These are phyloP conservation scores for Rhododendron griersonianum DNA, from an alignment of 148 eudicot species.

Conservation along the genomic window DNA sequence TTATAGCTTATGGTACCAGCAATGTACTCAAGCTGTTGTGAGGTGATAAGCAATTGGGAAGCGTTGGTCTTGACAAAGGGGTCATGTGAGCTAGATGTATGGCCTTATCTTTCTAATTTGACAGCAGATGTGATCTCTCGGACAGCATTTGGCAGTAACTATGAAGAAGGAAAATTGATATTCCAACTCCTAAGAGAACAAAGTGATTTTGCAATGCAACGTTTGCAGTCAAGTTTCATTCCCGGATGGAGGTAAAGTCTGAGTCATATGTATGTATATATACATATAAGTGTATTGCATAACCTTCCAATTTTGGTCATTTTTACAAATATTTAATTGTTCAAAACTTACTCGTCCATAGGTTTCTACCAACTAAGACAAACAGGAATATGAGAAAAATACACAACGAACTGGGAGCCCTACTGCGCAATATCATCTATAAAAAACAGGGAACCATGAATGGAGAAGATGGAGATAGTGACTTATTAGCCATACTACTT, in stretches of 20 bases:
- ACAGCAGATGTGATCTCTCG: slow-evolving; percentile 20
- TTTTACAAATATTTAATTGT: neutral
- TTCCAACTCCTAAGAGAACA: slow-evolving; percentile 26
- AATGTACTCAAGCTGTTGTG: slow-evolving; percentile 23
- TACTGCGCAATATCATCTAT: slow-evolving; percentile 10
- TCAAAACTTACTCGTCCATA: neutral
- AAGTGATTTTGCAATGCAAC: slow-evolving; percentile 5
- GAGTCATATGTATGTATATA: too few species aligned
- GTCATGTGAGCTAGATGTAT: slow-evolving; percentile 27
- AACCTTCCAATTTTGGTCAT: neutral
- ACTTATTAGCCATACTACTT: neutral
- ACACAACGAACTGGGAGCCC: neutral
- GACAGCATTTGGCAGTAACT: slow-evolving; percentile 25
- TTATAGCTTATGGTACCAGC: slow-evolving; percentile 32
- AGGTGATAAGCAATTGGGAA: slow-evolving; percentile 37
- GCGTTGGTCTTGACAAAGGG: slow-evolving; percentile 5
- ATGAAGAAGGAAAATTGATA: slow-evolving; percentile 23
- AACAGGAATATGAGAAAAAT: slow-evolving; percentile 23
- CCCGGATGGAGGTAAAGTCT: slow-evolving; percentile 33
- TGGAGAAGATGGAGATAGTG: neutral
- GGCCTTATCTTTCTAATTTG: slow-evolving; percentile 22
- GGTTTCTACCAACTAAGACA: slow-evolving; percentile 33
- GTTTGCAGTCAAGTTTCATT: slow-evolving; percentile 13
- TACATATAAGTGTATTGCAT: neutral
- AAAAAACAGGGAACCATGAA: slow-evolving; percentile 3